phyloP scores from a whole-genome alignment of 2,329 filamentous ascomycete genomes.

The Colletotrichum gloeosporioides region DNA sequence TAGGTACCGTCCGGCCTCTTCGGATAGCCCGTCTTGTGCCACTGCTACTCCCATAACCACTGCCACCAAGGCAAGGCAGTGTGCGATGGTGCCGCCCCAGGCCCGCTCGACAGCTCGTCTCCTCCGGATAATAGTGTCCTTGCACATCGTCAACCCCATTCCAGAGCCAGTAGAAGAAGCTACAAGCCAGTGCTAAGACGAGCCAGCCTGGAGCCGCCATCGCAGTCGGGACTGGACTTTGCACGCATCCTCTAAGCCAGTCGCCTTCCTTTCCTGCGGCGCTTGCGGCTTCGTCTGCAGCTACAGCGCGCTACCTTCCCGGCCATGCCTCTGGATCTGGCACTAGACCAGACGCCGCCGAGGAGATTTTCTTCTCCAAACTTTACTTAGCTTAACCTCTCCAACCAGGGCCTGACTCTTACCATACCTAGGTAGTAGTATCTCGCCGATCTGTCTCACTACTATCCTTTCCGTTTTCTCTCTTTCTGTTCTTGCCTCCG shows the following conservation, averaged over 20 bases:
- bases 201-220: background rate
- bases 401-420: background rate
- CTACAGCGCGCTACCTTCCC: background rate
- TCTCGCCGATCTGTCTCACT: background rate
- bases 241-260: background rate
- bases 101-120: background rate
- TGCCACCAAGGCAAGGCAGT: background rate
- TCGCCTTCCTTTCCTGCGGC: background rate
- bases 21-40: background rate
- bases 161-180: background rate
- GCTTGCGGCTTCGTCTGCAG: conserved; percentile 11
- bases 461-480: background rate
- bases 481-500: background rate
- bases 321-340: background rate
- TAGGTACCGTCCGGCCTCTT: background rate
- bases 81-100: background rate
- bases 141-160: background rate
- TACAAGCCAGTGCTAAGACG: background rate
- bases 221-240: background rate
- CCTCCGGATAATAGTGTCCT: background rate
- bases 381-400: background rate
- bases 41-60: background rate
- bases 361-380: background rate
- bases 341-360: background rate
- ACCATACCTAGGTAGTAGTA: background rate